A percentile compares a stretch with the other conserved stretches of the same genome.
Conservation (phyloP, 129 eudicot species). For the Centrapalus pauciflorus region DNA sequence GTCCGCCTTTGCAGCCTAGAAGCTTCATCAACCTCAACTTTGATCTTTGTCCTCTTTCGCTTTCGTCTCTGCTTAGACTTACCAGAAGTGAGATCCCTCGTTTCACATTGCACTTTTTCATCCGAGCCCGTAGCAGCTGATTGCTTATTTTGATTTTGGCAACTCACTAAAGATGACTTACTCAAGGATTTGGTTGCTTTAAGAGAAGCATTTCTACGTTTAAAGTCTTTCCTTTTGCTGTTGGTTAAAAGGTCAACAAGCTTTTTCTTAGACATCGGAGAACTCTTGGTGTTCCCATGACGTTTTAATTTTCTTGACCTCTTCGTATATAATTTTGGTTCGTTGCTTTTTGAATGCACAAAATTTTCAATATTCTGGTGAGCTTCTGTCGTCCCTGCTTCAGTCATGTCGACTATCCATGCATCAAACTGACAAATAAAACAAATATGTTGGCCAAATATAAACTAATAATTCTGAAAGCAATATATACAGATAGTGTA, state of each 20-base stretch:
- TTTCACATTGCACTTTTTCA: slow-evolving; percentile 26
- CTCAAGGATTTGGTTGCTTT: slow-evolving; percentile 32
- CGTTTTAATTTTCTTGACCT: slow-evolving; percentile 34
- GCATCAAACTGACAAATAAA: slow-evolving; percentile 25
- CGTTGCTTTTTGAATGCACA: slow-evolving; percentile 28
- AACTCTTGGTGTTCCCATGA: slow-evolving; percentile 20
- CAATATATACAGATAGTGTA: no score
- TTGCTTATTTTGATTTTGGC: slow-evolving; percentile 19
- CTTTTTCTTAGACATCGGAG: slow-evolving; percentile 33
- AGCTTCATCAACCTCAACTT: slow-evolving; percentile 68
- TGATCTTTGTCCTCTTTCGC: slow-evolving; percentile 39
- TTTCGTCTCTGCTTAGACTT: slow-evolving; percentile 42
- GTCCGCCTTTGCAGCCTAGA: slow-evolving; percentile 75
- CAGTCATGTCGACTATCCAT: slow-evolving; percentile 35
- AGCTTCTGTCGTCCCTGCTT: slow-evolving; percentile 26
- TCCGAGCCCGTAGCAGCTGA: not conserved
- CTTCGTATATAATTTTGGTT: slow-evolving; percentile 23
- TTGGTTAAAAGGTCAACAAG: slow-evolving; percentile 21
- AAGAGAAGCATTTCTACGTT: slow-evolving; percentile 30
- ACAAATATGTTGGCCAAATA: not conserved
- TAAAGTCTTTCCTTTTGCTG: slow-evolving; percentile 25
- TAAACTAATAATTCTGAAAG: not conserved
- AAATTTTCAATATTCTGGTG: slow-evolving; percentile 25
- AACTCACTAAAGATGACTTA: slow-evolving; percentile 24
- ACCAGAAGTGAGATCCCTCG: slow-evolving; percentile 21